These are phyloP conservation scores for Nyctanthes arbortristis DNA, from an alignment of 257 asterid genomes.

Conservation along the genomic window DNA sequence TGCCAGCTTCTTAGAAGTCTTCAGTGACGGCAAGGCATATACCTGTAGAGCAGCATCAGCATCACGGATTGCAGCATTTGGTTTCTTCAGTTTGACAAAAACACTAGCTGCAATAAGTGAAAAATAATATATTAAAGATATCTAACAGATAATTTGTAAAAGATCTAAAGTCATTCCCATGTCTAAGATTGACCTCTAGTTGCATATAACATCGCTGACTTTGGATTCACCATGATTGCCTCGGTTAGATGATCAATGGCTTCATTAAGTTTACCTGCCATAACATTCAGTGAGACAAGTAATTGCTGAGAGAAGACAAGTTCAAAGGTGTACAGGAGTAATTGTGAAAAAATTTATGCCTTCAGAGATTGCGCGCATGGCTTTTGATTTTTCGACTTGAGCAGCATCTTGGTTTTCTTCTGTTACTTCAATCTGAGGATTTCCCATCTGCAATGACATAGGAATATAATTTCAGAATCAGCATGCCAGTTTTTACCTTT, in stretches of 20 bases:
- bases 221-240: constrained; percentile 66
- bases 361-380: constrained; percentile 55
- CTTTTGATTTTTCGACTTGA: constrained; percentile 53
- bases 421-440: constrained; percentile 56
- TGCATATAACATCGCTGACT: constrained; percentile 62
- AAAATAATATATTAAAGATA: too few species aligned
- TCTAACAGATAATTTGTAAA: too few species aligned
- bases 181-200: constrained; percentile 50
- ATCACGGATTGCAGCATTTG: constrained; percentile 82
- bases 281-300: constrained; percentile 9
- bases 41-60: constrained; percentile 85
- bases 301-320: constrained; percentile 1
- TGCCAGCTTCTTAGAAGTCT: constrained; percentile 7
- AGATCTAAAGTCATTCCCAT: not conserved
- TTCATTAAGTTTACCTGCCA: constrained; percentile 57
- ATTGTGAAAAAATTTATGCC: constrained; percentile 31
- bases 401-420: constrained; percentile 69
- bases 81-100: constrained; percentile 64
- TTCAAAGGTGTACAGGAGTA: not conserved
- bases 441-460: constrained; percentile 63
- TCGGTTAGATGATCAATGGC: constrained; percentile 59
- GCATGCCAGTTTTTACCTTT: not conserved
- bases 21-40: not conserved
- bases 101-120: constrained; percentile 49
- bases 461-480: not conserved